Evolutionary conservation across 345 rosid species (phyloP).

Genomic region (Bruguiera sexangula): DNA sequence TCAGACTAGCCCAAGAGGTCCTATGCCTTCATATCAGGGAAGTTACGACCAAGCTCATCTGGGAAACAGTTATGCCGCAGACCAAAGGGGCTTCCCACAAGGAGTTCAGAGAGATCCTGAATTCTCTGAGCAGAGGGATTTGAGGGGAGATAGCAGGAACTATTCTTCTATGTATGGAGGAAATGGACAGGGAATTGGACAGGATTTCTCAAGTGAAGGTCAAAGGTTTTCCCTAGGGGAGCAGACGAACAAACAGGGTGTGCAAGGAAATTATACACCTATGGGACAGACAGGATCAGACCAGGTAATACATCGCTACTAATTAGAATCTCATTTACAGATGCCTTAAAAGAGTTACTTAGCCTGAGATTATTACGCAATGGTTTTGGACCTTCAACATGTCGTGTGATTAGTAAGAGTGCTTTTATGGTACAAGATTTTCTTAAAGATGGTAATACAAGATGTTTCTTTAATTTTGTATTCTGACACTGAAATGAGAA

Average conservation of each 20-base stretch:
- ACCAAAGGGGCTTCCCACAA: conserved; percentile 37
- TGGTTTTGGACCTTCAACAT: not conserved
- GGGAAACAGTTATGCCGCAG: conserved; percentile 39
- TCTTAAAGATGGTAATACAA: too few species aligned
- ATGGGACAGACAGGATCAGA: conserved; percentile 38
- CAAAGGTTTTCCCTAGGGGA: conserved; percentile 39
- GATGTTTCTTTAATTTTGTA: too few species aligned
- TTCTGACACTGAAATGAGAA: too few species aligned
- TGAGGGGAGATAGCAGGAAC: conserved; percentile 28
- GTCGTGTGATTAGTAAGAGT: not conserved
- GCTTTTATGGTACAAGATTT: not conserved
- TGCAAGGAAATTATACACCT: conserved; percentile 36
- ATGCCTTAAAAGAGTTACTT: not conserved
- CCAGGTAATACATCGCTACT: conserved; percentile 32
- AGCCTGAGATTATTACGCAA: not conserved
- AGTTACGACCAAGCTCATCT: conserved; percentile 39
- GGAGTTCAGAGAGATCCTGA: conserved; percentile 27
- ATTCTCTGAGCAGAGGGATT: conserved; percentile 20
- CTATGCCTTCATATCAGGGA: conserved; percentile 35
- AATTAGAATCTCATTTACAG: not conserved
- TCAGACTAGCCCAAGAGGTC: conserved; percentile 32
- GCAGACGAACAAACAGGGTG: conserved; percentile 43
- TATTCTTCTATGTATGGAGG: conserved; percentile 34
- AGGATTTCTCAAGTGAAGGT: conserved; percentile 18
- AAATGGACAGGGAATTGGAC: conserved; percentile 37